Evolutionary conservation across 495 filamentous ascomycete species (phyloP), one percentile per base, ranked within the genome.

Genomic region (Hypoxylon perforatum): DNA sequence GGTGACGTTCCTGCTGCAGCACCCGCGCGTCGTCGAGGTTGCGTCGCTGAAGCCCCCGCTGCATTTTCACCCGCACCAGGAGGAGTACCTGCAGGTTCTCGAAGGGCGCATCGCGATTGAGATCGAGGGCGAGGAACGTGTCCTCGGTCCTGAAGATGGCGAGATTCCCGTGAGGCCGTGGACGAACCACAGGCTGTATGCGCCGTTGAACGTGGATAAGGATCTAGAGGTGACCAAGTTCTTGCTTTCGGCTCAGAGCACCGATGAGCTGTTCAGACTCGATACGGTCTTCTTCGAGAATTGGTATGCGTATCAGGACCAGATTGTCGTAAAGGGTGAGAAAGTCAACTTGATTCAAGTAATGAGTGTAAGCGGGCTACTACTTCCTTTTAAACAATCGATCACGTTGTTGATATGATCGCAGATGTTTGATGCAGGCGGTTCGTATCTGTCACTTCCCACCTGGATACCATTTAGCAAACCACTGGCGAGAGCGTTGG

Each of bases 231-330:
- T 62, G 49, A 63, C 61, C 19, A 68, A 38, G 22, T 76, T 77
- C 44, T 14, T 75, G 52, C 70, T 77, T 23, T 75, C 72, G 11
- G 80, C 75, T 1, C 56, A 70, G 61, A 70, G 65, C 10, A 75
- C 78, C 2, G 44, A 53, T 14, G 67, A 76, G 45, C 33, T 63
- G 33, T 81, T 77, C 51, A 59, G 71, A 57, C 75, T 84, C 3
- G 79, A 85, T 71, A 74, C 69, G 1, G 66, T 80, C 28, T 86
- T 86, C 72, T 85, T 86, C 42, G 77, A 85, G 71, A 86, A 86
- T 48, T 86, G 81, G 83, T 85, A 85, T 63, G 77, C 73, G 18
- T 84, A 84, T 52, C 82, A 82, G 71, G 80, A 85, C 54, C 77
- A 79, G 42, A 65, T 82, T 8, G 36, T 83, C 4, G 54, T 80